These are phyloP conservation scores for Herpetomonas muscarum DNA, from an alignment of 208 protist genomes.

Conservation along the genomic window DNA sequence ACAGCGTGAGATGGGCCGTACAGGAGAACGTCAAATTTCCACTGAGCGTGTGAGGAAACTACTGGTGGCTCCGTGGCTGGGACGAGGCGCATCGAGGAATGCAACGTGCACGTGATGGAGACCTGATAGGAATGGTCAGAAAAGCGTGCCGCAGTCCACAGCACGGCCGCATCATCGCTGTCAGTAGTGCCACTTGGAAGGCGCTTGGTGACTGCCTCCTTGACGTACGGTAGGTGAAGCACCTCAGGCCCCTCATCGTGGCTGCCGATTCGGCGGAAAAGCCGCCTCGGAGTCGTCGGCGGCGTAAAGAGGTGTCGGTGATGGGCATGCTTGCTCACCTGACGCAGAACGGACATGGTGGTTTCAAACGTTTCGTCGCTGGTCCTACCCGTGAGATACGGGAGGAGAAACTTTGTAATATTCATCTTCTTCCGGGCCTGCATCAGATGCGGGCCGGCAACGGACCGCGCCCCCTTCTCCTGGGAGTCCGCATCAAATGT, in stretches of 20 bases:
- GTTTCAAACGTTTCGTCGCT: slow-evolving; percentile 18
- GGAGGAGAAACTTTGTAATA: slow-evolving; percentile 39
- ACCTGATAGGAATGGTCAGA: slow-evolving; percentile 48
- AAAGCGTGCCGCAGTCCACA: slow-evolving; percentile 28
- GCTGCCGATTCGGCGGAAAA: no score
- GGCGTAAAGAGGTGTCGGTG: no score
- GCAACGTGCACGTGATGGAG: slow-evolving; percentile 21
- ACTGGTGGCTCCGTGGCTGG: slow-evolving; percentile 7
- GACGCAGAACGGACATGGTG: no score
- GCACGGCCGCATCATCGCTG: slow-evolving; percentile 23
- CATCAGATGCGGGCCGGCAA: slow-evolving; percentile 4
- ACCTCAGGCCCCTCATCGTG: no score
- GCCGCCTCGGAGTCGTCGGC: no score
- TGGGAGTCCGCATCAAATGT: slow-evolving; percentile 3
- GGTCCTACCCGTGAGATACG: slow-evolving; percentile 17
- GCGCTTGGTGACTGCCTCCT: slow-evolving; percentile 21
- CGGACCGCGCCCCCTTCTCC: slow-evolving; percentile 9
- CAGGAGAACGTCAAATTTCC: slow-evolving; percentile 39
- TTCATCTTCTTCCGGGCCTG: slow-evolving; percentile 35
- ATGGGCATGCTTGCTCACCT: no score
- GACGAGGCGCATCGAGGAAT: not conserved
- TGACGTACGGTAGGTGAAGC: slow-evolving; percentile 19
- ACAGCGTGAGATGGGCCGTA: slow-evolving; percentile 31
- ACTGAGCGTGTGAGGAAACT: slow-evolving; percentile 10
- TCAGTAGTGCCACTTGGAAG: slow-evolving; percentile 19